Evolutionary conservation across 73 alveolate species (phyloP), one percentile per base, ranked within the genome.

Genomic region (Halteria grandinella): DNA sequence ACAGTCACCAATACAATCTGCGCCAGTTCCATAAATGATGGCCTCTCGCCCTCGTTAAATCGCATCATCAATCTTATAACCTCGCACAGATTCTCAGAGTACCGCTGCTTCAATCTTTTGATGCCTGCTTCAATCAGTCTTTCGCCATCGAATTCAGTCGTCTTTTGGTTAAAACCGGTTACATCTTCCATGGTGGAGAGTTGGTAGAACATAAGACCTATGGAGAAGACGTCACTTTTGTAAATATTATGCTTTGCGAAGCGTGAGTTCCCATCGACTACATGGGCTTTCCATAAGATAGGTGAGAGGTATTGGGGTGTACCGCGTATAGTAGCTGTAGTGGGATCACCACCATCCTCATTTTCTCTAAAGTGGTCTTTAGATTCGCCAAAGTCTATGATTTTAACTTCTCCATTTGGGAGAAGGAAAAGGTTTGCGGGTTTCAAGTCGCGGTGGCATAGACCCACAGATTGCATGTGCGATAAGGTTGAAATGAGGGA

Each of bases 291-390:
- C 99, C 99, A 95, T 34, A 95, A 76, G 20, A 93, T 85, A 3
- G 99, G 99, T 15, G 97, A 86, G 45, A 95, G 78, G 78, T 95
- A 95, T 86, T 95, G 93, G 0, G 99, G 99, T 14, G 99, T 95
- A 4, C 99, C 99, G 85, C 99, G 87, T 27, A 95, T 95, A 31
- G 99, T 95, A 17, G 99, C 99, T 85, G 94, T 72, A 3, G 98
- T 94, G 28, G 93, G 85, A 31, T 88, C 89, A 0, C 93, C 95
- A 44, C 95, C 98, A 85, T 95, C 97, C 12, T 95, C 99, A 31
- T 50, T 75, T 34, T 95, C 99, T 62, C 83, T 88, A 78, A 95
- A 87, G 55, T 80, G 93, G 78, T 95, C 99, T 55, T 95, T 95
- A 36, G 97, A 89, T 75, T 95, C 99, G 10, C 99, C 99, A 55